Percentiles rank a stretch among this genome's conserved stretches.
These are phyloP conservation scores for Candida incommunis DNA, from an alignment of 805 yeast genomes.

Conservation along the genomic window DNA sequence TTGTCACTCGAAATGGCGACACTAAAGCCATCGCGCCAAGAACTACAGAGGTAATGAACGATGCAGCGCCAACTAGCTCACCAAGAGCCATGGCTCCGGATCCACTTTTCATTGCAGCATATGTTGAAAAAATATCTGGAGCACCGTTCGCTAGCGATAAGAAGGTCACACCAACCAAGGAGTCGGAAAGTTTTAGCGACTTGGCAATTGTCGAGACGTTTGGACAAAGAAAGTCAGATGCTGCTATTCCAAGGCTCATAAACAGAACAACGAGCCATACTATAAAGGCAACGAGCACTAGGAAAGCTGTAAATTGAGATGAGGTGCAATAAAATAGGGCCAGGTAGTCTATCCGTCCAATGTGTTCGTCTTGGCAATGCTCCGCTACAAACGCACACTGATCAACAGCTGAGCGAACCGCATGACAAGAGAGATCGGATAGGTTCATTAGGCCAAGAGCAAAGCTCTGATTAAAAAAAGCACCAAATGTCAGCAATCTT, in stretches of 20 bases:
- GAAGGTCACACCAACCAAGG: slow-evolving; percentile 72
- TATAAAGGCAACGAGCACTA: slow-evolving; percentile 5
- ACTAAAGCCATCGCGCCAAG: slow-evolving; percentile 65
- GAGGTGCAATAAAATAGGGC: slow-evolving; percentile 15
- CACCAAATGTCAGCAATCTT: too few species aligned
- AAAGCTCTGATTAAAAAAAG: too few species aligned
- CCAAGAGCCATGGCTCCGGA: slow-evolving; percentile 73
- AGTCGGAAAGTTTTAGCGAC: slow-evolving; percentile 50
- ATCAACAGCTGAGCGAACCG: slow-evolving; percentile 10
- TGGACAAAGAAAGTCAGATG: slow-evolving; percentile 73
- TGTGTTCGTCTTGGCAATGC: slow-evolving; percentile 21
- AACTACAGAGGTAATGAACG: slow-evolving; percentile 67
- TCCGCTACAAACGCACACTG: slow-evolving; percentile 26
- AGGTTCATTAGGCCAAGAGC: too few species aligned
- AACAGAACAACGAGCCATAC: slow-evolving; percentile 32
- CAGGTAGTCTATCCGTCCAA: slow-evolving; percentile 28
- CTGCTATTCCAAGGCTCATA: slow-evolving; percentile 56
- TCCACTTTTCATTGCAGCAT: slow-evolving; percentile 62
- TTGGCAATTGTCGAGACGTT: slow-evolving; percentile 55
- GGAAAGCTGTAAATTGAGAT: background rate
- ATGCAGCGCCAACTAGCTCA: slow-evolving; percentile 82
- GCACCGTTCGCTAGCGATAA: slow-evolving; percentile 87
- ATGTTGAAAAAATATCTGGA: slow-evolving; percentile 79
- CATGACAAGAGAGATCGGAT: slow-evolving; percentile 1
- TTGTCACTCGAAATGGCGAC: slow-evolving; percentile 44